A percentile compares a stretch with the other conserved stretches of the same genome.
Conservation (phyloP, 306 rosid species). For the Lathyrus sativus region DNA sequence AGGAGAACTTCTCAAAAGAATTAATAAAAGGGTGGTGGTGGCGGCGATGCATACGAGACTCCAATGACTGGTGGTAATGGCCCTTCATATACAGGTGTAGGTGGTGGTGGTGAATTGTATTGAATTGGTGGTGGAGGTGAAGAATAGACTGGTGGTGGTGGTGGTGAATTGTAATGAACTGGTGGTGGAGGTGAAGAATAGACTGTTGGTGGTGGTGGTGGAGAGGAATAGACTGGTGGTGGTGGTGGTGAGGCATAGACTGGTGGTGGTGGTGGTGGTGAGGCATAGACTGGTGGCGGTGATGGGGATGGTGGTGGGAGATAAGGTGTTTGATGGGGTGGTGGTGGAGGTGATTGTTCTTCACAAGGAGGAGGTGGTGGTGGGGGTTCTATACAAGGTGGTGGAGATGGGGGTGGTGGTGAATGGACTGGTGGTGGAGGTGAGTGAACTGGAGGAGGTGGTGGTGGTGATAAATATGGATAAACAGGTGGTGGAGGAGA, state of each 20-base stretch:
- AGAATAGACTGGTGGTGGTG: conserved; percentile 44
- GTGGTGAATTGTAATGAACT: conserved; percentile 43
- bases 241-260: conserved; percentile 27
- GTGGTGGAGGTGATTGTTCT: conserved; percentile 63
- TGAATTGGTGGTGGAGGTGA: conserved; percentile 40
- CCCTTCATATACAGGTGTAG: conserved; percentile 91
- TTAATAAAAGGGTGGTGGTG: conserved; percentile 96
- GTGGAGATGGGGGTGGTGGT: conserved; percentile 61
- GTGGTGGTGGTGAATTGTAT: conserved; percentile 55
- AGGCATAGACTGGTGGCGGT: conserved; percentile 38
- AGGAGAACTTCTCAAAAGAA: conserved; percentile 88
- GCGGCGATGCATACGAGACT: conserved; percentile 88
- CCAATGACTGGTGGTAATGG: conserved; percentile 87
- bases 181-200: conserved; percentile 38
- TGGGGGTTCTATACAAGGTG: conserved; percentile 66
- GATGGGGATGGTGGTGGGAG: conserved; percentile 59
- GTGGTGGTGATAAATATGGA: conserved; percentile 61
- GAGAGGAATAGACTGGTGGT: conserved; percentile 56
- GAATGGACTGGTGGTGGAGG: conserved; percentile 64
- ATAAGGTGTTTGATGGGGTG: conserved; percentile 45
- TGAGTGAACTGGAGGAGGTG: conserved; percentile 67
- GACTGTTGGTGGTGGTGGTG: conserved; percentile 60
- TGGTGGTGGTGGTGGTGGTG: conserved; percentile 47
- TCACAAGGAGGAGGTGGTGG: conserved; percentile 66
- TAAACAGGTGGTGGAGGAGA: conserved; percentile 72